A percentile compares a stretch with the other conserved stretches of the same genome.
Conservation (phyloP, 2,329 filamentous ascomycete genomes). For the Fusarium sp. region DNA sequence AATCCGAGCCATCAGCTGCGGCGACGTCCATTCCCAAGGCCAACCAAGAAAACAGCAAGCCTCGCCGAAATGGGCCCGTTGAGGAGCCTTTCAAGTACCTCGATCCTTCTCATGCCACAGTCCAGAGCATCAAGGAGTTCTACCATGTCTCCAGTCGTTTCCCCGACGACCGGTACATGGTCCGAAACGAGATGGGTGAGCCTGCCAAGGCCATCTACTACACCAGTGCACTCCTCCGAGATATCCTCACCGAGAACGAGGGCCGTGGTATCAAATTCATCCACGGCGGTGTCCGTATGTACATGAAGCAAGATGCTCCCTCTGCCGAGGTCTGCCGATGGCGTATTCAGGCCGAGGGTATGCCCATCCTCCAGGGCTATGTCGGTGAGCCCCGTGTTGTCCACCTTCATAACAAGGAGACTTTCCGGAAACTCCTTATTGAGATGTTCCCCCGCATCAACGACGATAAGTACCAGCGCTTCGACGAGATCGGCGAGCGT, state of each 20-base stretch:
- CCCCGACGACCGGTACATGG: conserved; percentile 93
- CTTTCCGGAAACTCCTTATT: conserved; percentile 84
- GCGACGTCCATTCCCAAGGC: conserved; percentile 45
- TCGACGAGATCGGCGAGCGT: conserved; percentile 90
- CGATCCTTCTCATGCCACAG: conserved; percentile 79
- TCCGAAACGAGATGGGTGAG: conserved; percentile 90
- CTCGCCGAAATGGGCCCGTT: conserved; percentile 68
- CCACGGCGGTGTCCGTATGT: conserved; percentile 98
- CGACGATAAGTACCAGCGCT: conserved; percentile 79
- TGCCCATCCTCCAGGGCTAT: conserved; percentile 92
- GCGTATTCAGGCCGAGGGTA: conserved; percentile 95
- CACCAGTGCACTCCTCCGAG: conserved; percentile 85
- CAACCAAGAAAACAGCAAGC: conserved; percentile 51
- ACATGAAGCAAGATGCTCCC: conserved; percentile 96
- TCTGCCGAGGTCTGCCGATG: conserved; percentile 89
- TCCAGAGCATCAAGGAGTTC: conserved; percentile 84
- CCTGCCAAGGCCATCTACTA: conserved; percentile 98
- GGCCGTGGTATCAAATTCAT: conserved; percentile 94
- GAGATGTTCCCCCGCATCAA: conserved; percentile 97
- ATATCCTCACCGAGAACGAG: conserved; percentile 90
- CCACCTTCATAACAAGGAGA: conserved; percentile 81
- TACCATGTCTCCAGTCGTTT: conserved; percentile 89
- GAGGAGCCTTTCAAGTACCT: conserved; percentile 98
- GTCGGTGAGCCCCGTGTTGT: conserved; percentile 85
- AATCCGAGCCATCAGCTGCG: conserved; percentile 42